Percentiles rank a stretch among this genome's conserved stretches.
Conservation (phyloP, 192 early-diverging fungal genomes). For the Coemansia guatemalensis region DNA sequence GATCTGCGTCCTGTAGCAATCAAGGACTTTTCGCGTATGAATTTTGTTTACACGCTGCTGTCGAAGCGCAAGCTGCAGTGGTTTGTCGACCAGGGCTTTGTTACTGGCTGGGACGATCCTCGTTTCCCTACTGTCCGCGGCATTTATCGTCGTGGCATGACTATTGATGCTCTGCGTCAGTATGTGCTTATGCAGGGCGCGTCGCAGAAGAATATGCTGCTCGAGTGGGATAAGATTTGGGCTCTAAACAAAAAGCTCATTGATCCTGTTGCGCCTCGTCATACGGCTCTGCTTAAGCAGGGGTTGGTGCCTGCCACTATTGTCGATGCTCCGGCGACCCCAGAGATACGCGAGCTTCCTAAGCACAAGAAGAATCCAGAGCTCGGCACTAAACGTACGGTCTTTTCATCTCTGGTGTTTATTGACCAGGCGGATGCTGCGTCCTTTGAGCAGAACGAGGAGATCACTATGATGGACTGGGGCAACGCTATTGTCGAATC, state of each 20-base stretch:
- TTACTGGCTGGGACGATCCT: slow-evolving; percentile 87
- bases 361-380: slow-evolving; percentile 98
- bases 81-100: slow-evolving; percentile 88
- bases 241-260: slow-evolving; percentile 94
- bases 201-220: slow-evolving; percentile 84
- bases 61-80: slow-evolving; percentile 98
- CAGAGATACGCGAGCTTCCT: slow-evolving; percentile 54
- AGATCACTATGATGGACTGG: slow-evolving; percentile 99
- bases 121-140: slow-evolving; percentile 88
- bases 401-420: slow-evolving; percentile 73
- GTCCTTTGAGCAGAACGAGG: slow-evolving; percentile 77
- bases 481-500: slow-evolving; percentile 90
- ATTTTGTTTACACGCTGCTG: slow-evolving; percentile 97
- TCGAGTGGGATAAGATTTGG: slow-evolving; percentile 99
- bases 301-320: slow-evolving; percentile 67
- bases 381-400: slow-evolving; percentile 83
- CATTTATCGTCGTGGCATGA: slow-evolving; percentile 95
- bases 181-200: slow-evolving; percentile 99
- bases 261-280: slow-evolving; percentile 92
- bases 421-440: slow-evolving; percentile 88
- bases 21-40: slow-evolving; percentile 93
- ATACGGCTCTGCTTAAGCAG: slow-evolving; percentile 72
- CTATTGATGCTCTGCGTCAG: slow-evolving; percentile 92
- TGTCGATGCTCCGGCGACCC: slow-evolving; percentile 58
- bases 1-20: slow-evolving; percentile 86